phyloP scores from a whole-genome alignment of 331 rosid genomes.

The Pyrus hybrid region DNA sequence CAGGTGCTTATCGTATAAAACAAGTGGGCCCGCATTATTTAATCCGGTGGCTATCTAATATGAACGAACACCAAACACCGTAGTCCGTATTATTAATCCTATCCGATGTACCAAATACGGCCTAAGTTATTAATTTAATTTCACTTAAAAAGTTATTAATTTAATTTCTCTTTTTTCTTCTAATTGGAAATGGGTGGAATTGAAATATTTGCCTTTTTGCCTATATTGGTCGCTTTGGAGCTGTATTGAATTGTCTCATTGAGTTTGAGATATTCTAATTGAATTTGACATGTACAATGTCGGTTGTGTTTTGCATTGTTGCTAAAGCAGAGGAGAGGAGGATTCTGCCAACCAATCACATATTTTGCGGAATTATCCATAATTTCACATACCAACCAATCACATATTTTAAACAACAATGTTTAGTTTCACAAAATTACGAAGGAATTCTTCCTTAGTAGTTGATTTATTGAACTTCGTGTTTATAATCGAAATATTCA shows the following conservation, averaged over 20 bases:
- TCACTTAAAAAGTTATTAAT: no score
- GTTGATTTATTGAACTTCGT: no score
- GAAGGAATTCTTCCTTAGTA: no score
- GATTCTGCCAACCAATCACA: slow-evolving; percentile 18
- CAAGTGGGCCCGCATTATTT: no score
- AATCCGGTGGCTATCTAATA: no score
- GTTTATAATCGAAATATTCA: no score
- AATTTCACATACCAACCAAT: neutral
- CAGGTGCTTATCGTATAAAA: no score
- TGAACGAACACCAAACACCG: no score
- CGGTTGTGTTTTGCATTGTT: neutral
- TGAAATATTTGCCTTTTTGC: neutral
- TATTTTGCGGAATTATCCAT: neutral
- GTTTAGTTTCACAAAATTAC: no score
- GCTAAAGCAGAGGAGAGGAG: neutral
- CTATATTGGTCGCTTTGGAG: neutral
- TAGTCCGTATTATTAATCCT: no score
- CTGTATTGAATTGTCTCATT: neutral
- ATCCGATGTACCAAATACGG: no score
- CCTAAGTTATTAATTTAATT: no score
- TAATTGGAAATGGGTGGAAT: neutral
- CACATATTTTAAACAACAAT: neutral
- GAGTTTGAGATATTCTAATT: neutral
- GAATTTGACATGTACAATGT: neutral
- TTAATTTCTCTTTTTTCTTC: neutral